Evolutionary conservation across 805 yeast species (phyloP).

Genomic region (Kazachstania viticola): DNA sequence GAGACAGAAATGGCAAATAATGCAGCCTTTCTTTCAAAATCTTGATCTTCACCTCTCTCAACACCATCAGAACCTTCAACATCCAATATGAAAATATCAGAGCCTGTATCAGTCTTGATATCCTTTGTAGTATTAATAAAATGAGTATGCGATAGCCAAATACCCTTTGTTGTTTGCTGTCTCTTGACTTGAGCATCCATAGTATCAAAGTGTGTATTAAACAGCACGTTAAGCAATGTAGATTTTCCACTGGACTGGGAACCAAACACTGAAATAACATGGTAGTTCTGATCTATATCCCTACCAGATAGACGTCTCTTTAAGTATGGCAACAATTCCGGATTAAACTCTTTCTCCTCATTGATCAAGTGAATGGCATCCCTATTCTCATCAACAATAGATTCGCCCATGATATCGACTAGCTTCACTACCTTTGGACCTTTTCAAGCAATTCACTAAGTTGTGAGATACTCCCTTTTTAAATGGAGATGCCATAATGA

Average conservation of each 20-base stretch:
- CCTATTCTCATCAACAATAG: slow-evolving; percentile 2
- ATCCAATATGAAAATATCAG: slow-evolving; percentile 68
- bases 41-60: slow-evolving; percentile 97
- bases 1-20: slow-evolving; percentile 87
- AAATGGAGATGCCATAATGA: no score
- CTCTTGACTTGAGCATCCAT: slow-evolving; percentile 73
- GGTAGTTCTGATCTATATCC: slow-evolving; percentile 61
- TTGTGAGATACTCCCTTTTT: no score
- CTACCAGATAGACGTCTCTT: slow-evolving; percentile 11
- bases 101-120: slow-evolving; percentile 3
- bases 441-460: no score
- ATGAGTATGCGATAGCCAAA: slow-evolving; percentile 58
- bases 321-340: slow-evolving; percentile 13
- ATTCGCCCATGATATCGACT: no score
- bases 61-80: slow-evolving; percentile 99
- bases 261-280: slow-evolving; percentile 91
- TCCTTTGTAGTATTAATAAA: slow-evolving; percentile 23
- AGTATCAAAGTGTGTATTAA: slow-evolving; percentile 81
- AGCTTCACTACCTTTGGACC: no score
- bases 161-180: slow-evolving; percentile 85
- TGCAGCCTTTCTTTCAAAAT: slow-evolving; percentile 93
- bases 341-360: slow-evolving; percentile 39
- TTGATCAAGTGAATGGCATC: slow-evolving; percentile 41
- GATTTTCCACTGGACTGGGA: slow-evolving; percentile 96
- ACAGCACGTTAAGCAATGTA: slow-evolving; percentile 74